Evolutionary conservation across 2,329 filamentous ascomycete species (phyloP).

Genomic region (Pestalotiopsis fici): DNA sequence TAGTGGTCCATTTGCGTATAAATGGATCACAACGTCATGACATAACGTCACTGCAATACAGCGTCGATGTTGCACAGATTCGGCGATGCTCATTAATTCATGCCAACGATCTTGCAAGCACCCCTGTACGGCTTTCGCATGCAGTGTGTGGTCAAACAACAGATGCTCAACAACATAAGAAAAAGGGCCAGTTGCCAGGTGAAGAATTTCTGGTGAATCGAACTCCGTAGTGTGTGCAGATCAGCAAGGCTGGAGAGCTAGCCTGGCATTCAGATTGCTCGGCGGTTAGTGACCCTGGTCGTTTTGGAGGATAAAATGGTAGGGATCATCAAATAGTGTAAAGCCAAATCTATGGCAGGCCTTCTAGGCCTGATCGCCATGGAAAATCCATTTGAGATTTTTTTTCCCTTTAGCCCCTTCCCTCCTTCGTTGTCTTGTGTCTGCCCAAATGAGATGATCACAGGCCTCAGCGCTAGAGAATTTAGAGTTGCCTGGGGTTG

Average conservation of each 20-base stretch:
- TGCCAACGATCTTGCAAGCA: not conserved
- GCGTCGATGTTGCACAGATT: not conserved
- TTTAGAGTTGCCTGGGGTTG: not conserved
- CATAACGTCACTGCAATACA: not conserved
- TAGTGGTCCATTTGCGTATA: not conserved
- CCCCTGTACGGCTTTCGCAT: not conserved
- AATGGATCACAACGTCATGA: not conserved
- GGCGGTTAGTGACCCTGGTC: not conserved
- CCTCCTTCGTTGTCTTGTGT: not conserved
- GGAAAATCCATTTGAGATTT: not conserved
- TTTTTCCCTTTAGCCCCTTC: not conserved
- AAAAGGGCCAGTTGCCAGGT: not conserved
- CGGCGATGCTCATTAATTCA: not conserved
- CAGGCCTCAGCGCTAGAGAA: not conserved
- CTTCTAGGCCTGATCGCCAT: not conserved
- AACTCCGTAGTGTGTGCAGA: not conserved
- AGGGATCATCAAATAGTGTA: not conserved
- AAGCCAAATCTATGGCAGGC: not conserved
- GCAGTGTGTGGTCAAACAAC: conserved; percentile 1
- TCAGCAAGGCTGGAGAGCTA: not conserved
- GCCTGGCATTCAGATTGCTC: not conserved
- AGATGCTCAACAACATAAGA: conserved; percentile 16
- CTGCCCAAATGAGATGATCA: not conserved
- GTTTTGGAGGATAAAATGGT: not conserved
- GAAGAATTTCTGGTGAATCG: not conserved